A percentile compares a stretch with the other conserved stretches of the same genome.
These are phyloP conservation scores for Fragaria iinumae DNA, from an alignment of 306 rosid genomes.

Conservation along the genomic window DNA sequence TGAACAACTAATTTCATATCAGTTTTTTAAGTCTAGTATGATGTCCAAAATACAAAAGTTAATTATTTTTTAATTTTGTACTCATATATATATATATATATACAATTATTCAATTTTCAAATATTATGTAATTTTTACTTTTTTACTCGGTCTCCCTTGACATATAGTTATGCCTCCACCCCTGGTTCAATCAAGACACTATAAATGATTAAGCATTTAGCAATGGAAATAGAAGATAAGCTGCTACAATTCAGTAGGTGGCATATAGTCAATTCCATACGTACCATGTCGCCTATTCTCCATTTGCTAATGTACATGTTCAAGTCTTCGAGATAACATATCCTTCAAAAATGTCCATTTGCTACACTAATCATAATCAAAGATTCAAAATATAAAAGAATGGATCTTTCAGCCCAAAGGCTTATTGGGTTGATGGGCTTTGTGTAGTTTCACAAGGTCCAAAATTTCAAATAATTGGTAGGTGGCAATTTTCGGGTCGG, in stretches of 20 bases:
- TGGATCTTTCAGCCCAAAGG: not conserved
- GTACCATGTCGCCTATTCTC: not conserved
- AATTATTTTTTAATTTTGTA: too few relatives aligned
- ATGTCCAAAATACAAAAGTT: too few relatives aligned
- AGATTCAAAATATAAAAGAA: not conserved
- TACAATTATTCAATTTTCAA: too few relatives aligned
- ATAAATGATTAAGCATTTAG: too few relatives aligned
- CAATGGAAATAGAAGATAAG: not conserved
- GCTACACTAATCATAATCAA: not conserved
- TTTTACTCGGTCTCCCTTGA: too few relatives aligned
- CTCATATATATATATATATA: too few relatives aligned
- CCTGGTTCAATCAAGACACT: not conserved
- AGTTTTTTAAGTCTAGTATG: too few relatives aligned
- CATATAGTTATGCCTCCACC: too few relatives aligned
- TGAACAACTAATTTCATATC: too few relatives aligned
- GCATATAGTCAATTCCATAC: not conserved
- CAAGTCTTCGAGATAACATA: too few relatives aligned
- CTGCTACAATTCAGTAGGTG: not conserved
- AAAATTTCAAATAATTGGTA: not conserved
- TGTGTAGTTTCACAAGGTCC: not conserved
- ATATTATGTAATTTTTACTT: too few relatives aligned
- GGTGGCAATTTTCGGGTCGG: not conserved
- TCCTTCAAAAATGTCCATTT: not conserved
- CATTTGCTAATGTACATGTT: not conserved
- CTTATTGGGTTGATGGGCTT: not conserved